Base-by-base conservation (phyloP, 1,139 yeast species). In the Saccharomyces hybrid region DNA sequence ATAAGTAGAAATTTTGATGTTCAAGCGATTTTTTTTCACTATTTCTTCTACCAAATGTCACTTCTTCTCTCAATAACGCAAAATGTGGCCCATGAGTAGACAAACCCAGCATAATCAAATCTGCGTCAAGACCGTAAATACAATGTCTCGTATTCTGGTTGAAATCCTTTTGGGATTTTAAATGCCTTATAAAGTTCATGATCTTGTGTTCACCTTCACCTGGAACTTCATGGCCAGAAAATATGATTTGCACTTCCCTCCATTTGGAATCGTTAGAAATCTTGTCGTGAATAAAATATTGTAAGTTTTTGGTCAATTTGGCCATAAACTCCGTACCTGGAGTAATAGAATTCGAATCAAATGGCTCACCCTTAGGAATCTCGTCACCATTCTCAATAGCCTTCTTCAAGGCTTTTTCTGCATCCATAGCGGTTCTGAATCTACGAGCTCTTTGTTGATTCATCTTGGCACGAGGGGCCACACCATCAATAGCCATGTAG, bases 301-400 rank as follows among this genome's bases (percentile, higher is more conserved):
- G 83, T 66, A 95, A 76, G 60, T 91, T 85, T 55, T 78, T 78
- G 0, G 99, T 93, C 61, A 95, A 78, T 61, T 83, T 86, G 38
- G 91, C 88, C 99, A 95, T 95, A 65, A 95, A 95, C 61, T 95
- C 98, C 0, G 99, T 95, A 41, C 99, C 99, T 5, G 99, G 99
- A 1, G 99, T 95, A 66, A 95, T 95, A 27, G 95, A 83, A 67
- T 93, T 95, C 5, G 96, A 84, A 70, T 95, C 99, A 76, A 95
- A 95, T 1, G 93, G 93, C 49, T 83, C 85, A 29, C 83, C 86
- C 61, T 70, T 74, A 66, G 73, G 81, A 62, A 64, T 70, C 62
- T 68, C 77, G 51, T 75, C 76, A 11, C 82, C 81, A 48, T 76
- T 74, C 23, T 72, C 74, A 51, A 77, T 67, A 14, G 81, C 79